phyloP scores from a whole-genome alignment of 805 yeast species.

The Blastobotrys robertii region DNA sequence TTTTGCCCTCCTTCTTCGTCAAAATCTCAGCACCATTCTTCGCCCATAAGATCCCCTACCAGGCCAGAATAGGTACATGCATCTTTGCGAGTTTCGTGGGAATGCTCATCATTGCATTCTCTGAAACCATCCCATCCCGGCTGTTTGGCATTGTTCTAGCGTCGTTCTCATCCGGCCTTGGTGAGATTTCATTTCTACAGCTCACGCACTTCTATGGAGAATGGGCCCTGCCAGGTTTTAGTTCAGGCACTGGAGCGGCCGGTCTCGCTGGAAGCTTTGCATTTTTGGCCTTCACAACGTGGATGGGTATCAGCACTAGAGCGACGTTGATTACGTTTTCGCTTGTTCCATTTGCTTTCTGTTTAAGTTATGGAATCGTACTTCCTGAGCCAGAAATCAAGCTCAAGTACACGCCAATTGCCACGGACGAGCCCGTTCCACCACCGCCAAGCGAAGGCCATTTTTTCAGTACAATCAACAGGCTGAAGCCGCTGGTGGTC shows the following conservation, averaged over 20 bases:
- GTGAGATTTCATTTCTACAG: conserved; percentile 82
- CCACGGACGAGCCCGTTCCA: neutral
- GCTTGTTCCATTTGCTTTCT: conserved; percentile 26
- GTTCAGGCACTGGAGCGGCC: conserved; percentile 94
- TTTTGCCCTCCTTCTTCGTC: conserved; percentile 66
- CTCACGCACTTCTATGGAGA: conserved; percentile 67
- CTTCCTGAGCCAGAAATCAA: conserved; percentile 21
- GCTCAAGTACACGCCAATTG: conserved; percentile 3
- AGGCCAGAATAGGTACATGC: conserved; percentile 41
- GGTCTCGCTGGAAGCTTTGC: conserved; percentile 71
- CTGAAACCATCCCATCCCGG: conserved; percentile 30
- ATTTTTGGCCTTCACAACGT: conserved; percentile 63
- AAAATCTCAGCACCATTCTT: conserved; percentile 73
- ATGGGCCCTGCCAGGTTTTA: conserved; percentile 71
- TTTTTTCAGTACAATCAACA: conserved; percentile 14
- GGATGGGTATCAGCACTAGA: conserved; percentile 47
- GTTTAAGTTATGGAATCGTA: conserved; percentile 19
- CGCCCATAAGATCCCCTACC: conserved; percentile 56
- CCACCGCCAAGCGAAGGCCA: conserved; percentile 1
- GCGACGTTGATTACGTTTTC: conserved; percentile 50
- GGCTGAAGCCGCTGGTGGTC: conserved; percentile 23
- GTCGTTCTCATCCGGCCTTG: conserved; percentile 77
- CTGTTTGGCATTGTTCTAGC: conserved; percentile 70
- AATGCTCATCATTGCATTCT: conserved; percentile 56
- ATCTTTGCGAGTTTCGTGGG: conserved; percentile 58